Percentiles rank a stretch among this genome's conserved stretches.
Evolutionary conservation across 305 asterid genomes (phyloP).

Genomic region (Fraxinus nigra): DNA sequence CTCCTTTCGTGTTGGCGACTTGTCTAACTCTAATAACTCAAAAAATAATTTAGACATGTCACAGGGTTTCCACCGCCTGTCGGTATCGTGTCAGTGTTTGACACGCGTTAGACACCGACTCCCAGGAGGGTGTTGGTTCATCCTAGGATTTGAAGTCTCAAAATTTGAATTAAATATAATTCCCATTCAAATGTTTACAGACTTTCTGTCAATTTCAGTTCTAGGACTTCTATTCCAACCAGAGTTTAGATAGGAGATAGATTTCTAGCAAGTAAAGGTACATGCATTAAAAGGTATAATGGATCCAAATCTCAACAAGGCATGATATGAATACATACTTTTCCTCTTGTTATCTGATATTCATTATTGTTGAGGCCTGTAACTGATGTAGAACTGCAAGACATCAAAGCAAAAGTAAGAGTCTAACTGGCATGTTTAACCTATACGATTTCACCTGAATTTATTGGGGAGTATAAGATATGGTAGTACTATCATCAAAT

Average conservation of each 20-base stretch:
- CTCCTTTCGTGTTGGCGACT: neutral
- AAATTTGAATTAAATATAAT: neutral
- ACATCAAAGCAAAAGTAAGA: constrained; percentile 25
- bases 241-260: neutral
- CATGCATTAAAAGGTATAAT: neutral
- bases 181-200: neutral
- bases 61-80: neutral
- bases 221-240: neutral
- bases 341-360: constrained; percentile 88
- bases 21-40: neutral
- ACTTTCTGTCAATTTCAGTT: neutral
- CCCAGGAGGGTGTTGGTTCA: neutral
- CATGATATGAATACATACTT: constrained; percentile 41
- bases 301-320: neutral
- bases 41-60: neutral
- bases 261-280: neutral
- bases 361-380: constrained; percentile 94
- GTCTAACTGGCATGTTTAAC: neutral
- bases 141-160: neutral
- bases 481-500: neutral
- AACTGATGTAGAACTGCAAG: constrained; percentile 71
- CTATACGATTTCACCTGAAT: neutral
- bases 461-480: neutral
- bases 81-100: neutral
- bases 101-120: neutral